These are phyloP conservation scores for Phytophthora sp. DNA, from an alignment of 352 stramenopile species.

Conservation along the genomic window DNA sequence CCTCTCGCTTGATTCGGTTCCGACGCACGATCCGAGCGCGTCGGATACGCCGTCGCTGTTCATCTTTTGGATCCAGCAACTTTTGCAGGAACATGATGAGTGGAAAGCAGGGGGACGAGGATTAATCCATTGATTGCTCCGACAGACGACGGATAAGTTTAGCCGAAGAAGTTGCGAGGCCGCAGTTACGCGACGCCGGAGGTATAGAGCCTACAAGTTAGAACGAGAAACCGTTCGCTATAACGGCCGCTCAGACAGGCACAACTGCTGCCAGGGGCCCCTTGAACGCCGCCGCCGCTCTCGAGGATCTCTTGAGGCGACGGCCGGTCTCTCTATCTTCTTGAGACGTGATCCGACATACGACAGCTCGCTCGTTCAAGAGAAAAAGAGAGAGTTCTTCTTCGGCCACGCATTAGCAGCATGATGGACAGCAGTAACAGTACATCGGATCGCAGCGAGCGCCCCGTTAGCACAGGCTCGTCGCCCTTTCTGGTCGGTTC, in stretches of 20 bases:
- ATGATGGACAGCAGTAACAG: slow-evolving; percentile 31
- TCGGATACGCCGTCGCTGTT: slow-evolving; percentile 42
- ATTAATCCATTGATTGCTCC: slow-evolving; percentile 14
- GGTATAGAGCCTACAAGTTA: slow-evolving; percentile 11
- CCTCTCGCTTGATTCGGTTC: slow-evolving; percentile 67
- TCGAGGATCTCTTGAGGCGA: slow-evolving; percentile 35
- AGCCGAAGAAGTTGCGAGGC: slow-evolving; percentile 15
- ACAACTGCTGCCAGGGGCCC: slow-evolving; percentile 35
- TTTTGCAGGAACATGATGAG: slow-evolving; percentile 61
- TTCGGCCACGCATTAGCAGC: slow-evolving; percentile 5
- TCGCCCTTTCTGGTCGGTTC: slow-evolving; percentile 17
- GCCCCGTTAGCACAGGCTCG: not conserved
- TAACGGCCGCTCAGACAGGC: slow-evolving; percentile 26
- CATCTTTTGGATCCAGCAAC: slow-evolving; percentile 64
- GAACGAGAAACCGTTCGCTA: slow-evolving; percentile 25
- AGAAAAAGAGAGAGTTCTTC: too few species aligned
- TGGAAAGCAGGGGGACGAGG: not conserved
- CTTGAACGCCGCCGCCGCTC: slow-evolving; percentile 20
- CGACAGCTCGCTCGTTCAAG: slow-evolving; percentile 24
- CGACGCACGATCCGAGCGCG: slow-evolving; percentile 63
- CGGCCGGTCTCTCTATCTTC: slow-evolving; percentile 16
- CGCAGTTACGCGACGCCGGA: slow-evolving; percentile 28
- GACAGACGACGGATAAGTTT: slow-evolving; percentile 49
- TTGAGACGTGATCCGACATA: slow-evolving; percentile 1
- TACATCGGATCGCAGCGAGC: slow-evolving; percentile 3